Conservation (phyloP, 1,284 basidiomycete species). For the Fomitopsis palustris region DNA sequence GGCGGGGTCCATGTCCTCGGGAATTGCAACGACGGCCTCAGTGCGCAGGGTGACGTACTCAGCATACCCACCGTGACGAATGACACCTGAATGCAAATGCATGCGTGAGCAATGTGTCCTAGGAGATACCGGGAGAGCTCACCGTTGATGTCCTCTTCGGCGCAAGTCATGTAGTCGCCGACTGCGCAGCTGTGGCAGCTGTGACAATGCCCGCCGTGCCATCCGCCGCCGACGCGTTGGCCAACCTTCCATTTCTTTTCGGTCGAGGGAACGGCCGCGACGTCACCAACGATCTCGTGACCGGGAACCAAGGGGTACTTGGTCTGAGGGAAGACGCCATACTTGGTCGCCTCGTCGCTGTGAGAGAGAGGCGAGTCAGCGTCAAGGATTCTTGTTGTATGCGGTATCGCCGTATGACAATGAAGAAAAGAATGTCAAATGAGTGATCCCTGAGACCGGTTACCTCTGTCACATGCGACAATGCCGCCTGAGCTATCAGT, state of each 20-base stretch:
- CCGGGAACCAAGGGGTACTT: slow-evolving; percentile 23
- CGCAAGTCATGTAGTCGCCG: slow-evolving; percentile 21
- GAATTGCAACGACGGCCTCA: slow-evolving; percentile 65
- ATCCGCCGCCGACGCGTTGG: slow-evolving; percentile 26
- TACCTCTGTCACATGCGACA: no score
- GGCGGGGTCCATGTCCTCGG: slow-evolving; percentile 38
- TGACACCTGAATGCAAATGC: slow-evolving; percentile 8
- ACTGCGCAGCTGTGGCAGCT: slow-evolving; percentile 18
- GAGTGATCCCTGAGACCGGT: no score
- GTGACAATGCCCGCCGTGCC: slow-evolving; percentile 25
- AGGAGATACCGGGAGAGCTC: slow-evolving; percentile 13
- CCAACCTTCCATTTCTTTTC: slow-evolving; percentile 25
- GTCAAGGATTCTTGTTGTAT: no score
- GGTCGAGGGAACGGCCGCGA: slow-evolving; percentile 19
- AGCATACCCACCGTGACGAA: slow-evolving; percentile 15
- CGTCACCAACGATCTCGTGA: slow-evolving; percentile 28
- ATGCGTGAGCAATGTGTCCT: background rate
- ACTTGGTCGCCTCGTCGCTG: slow-evolving; percentile 21
- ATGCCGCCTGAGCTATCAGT: no score
- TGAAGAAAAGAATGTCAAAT: background rate
- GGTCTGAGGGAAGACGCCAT: slow-evolving; percentile 13
- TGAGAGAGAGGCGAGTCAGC: background rate
- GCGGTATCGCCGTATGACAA: background rate
- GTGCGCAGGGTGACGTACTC: slow-evolving; percentile 22
- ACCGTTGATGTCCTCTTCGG: slow-evolving; percentile 27